Base-by-base conservation (phyloP, 768 basidiomycete species). In the Tephrocybe sp. region DNA sequence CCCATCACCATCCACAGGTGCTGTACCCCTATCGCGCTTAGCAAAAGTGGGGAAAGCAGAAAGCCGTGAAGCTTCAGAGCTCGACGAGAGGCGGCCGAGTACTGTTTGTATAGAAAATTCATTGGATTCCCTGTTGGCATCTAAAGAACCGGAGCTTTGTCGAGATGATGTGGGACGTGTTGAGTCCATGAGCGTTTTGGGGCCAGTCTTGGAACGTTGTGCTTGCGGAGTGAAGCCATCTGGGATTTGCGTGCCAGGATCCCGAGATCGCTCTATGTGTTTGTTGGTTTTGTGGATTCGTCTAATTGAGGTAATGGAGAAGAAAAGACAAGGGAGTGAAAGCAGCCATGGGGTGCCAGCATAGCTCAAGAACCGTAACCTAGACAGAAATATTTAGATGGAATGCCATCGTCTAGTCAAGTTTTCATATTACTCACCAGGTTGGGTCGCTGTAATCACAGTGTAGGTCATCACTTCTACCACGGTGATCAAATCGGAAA, bases 301-400 rank as follows among this genome's bases (percentile, higher is more conserved):
- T 32, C 68, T 39, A 42, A 76, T 63, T n/a, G 77, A 75, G 31
- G 63, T 61, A 20, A 74, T 62, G 4, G 82, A 80, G 11, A 83
- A 62, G 53, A 73, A 66, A 35, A 83, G 63, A 41, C 76, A 77
- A 2, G 85, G 84, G 13, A 84, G 61, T 3, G 74, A 66, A 9
- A 80, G 62, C 38, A 80, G 48, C 50, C 83, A 70, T 0, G 84
- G 75, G 6, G 74, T 60, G 6, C 83, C 85, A 11, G 83, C 77
- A 57, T 85, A 86, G 34, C 80, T 78, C n/a, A 84, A 56, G 49
- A 86, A 74, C 39, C 85, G 80, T 26, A 79, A 72, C 85, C 85
- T 87, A 34, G 10, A 26, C 7, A 26, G 26, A 26, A 26, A 26
- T 26, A 26, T 4, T 26, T 26, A 26, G 26, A 26, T 26, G 26